A percentile compares a stretch with the other conserved stretches of the same genome.
These are phyloP conservation scores for Phytophthora gonapodyides DNA, from an alignment of 352 stramenopile genomes.

Conservation along the genomic window DNA sequence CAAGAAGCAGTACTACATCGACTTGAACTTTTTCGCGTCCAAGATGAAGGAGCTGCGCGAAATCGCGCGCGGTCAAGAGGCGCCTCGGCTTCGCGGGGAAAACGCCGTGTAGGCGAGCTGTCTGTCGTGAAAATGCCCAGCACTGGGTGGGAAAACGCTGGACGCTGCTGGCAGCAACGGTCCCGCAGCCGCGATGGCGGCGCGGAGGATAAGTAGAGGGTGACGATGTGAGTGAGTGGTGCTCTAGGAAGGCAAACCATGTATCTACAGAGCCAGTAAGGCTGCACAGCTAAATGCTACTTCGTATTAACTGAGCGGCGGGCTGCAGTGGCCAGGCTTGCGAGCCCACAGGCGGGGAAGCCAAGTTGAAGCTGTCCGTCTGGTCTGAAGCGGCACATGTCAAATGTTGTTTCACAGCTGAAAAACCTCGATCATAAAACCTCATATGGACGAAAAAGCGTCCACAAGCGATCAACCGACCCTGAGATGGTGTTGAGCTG, in stretches of 20 bases:
- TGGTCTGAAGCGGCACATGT: not conserved
- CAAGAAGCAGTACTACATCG: constrained; percentile 63
- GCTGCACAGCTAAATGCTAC: constrained; percentile 20
- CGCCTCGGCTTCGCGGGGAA: constrained; percentile 21
- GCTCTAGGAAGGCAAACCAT: constrained; percentile 8
- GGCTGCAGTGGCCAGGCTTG: not conserved
- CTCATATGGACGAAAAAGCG: constrained; percentile 5
- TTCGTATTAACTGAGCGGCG: constrained; percentile 1
- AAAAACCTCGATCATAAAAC: not conserved
- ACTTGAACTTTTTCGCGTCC: constrained; percentile 63
- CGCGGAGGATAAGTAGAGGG: constrained; percentile 24
- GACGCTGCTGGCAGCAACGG: constrained; percentile 3
- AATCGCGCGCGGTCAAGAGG: constrained; percentile 27
- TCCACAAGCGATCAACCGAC: constrained; percentile 2
- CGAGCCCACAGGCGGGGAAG: not conserved
- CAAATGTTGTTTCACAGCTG: not conserved
- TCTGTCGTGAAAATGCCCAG: not conserved
- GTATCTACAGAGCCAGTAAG: constrained; percentile 9
- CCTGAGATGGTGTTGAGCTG: not conserved
- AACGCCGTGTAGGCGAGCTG: constrained; percentile 10
- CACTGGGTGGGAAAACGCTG: not conserved
- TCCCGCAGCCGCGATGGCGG: constrained; percentile 17
- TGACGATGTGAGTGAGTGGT: constrained; percentile 2
- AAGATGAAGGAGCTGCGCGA: constrained; percentile 62
- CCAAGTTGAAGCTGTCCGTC: no score